Percentiles rank a stretch among this genome's conserved stretches.
Conservation (phyloP, 148 eudicot species). For the Heliosperma pusillum region DNA sequence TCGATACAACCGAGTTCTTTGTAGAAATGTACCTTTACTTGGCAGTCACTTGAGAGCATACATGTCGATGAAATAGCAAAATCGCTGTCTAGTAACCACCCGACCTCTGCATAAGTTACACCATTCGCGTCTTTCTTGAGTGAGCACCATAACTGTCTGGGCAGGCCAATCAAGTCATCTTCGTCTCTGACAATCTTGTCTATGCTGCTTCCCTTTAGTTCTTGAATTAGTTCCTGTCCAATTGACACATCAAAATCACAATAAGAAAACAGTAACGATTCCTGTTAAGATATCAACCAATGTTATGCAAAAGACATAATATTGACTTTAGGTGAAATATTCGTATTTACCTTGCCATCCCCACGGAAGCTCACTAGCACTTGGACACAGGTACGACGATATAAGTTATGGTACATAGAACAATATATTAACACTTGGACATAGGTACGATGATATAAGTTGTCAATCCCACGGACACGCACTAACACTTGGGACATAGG, state of each 20-base stretch:
- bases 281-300: neutral
- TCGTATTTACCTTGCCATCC: no score
- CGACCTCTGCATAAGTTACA: constrained; percentile 67
- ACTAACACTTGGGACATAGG: no score
- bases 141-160: constrained; percentile 82
- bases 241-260: constrained; percentile 12
- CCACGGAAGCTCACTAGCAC: no score
- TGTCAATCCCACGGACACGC: no score
- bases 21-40: constrained; percentile 45
- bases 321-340: no score
- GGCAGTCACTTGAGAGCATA: constrained; percentile 50
- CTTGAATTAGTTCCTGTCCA: constrained; percentile 41
- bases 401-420: no score
- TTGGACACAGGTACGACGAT: no score
- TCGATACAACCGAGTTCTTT: neutral
- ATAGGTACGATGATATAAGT: no score
- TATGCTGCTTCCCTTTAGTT: constrained; percentile 39
- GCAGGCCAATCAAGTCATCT: constrained; percentile 45
- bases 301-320: no score
- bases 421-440: no score
- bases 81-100: constrained; percentile 73
- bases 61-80: constrained; percentile 76
- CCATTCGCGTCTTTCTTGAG: constrained; percentile 42
- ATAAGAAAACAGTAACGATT: neutral
- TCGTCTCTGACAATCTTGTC: constrained; percentile 49